Conservation (phyloP, 2,329 filamentous ascomycete species). For the Curvularia lunata region DNA sequence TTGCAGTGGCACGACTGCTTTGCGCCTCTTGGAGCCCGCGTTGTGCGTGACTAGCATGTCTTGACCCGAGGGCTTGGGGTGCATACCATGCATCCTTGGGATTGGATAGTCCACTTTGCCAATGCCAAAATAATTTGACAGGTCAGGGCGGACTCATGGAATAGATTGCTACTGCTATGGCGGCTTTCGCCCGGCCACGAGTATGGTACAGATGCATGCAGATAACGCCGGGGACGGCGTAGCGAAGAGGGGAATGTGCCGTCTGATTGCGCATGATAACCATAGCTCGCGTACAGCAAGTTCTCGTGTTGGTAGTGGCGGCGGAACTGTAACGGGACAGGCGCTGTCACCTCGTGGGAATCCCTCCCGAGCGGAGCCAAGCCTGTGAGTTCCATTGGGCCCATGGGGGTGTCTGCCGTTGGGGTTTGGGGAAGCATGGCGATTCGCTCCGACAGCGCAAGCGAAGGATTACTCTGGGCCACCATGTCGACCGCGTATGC, state of each 20-base stretch:
- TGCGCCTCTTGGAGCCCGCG: slow-evolving; percentile 1
- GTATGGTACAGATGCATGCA: background rate
- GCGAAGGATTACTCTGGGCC: slow-evolving; percentile 9
- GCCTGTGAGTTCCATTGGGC: slow-evolving; percentile 7
- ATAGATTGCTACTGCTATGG: background rate
- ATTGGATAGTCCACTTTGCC: background rate
- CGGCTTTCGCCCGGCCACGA: background rate
- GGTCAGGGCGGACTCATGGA: background rate
- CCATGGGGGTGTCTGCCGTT: slow-evolving; percentile 1
- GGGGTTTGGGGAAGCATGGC: background rate
- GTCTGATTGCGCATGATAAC: background rate
- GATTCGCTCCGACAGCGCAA: slow-evolving; percentile 12
- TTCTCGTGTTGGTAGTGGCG: background rate
- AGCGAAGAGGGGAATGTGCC: background rate
- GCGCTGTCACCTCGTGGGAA: background rate
- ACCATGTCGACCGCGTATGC: slow-evolving; percentile 8
- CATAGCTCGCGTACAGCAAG: background rate
- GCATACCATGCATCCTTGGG: background rate
- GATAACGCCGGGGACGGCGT: background rate
- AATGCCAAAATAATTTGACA: background rate
- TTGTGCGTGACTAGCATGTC: slow-evolving; percentile 3
- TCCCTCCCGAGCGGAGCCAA: slow-evolving; percentile 2
- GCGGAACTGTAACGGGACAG: background rate
- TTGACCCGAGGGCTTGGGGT: background rate
- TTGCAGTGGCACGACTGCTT: slow-evolving; percentile 10